phyloP scores from a whole-genome alignment of 345 rosid genomes.

The Physaria fendleri region DNA sequence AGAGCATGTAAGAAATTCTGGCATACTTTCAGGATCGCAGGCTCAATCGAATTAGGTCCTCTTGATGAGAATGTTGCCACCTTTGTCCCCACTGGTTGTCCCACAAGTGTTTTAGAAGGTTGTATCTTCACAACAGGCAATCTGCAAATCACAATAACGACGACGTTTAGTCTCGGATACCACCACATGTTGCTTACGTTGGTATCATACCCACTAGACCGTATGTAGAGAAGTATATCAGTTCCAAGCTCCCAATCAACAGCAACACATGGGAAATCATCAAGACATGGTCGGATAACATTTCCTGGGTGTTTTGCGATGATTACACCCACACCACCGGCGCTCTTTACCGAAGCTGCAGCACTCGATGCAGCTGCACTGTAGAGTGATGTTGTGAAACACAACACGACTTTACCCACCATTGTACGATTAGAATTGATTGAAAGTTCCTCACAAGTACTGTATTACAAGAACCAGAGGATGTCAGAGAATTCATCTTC shows the following conservation, averaged over 20 bases:
- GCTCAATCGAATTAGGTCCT: conserved; percentile 4
- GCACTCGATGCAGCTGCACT: conserved; percentile 9
- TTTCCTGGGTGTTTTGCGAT: conserved; percentile 11
- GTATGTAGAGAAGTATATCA: conserved; percentile 26
- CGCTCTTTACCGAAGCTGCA: conserved; percentile 18
- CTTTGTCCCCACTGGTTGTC: conserved; percentile 22
- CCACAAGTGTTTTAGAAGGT: conserved; percentile 8
- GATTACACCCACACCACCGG: conserved; percentile 33
- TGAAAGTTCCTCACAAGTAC: conserved; percentile 10
- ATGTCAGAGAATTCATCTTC: background rate
- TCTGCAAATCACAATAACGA: background rate
- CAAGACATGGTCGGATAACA: conserved; percentile 16
- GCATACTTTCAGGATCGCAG: conserved; percentile 20
- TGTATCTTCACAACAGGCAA: conserved; percentile 11
- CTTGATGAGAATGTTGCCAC: conserved; percentile 17
- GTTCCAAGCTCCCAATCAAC: conserved; percentile 35
- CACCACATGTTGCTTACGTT: background rate
- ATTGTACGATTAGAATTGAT: background rate
- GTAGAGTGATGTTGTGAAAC: conserved; percentile 22
- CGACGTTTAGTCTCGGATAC: background rate
- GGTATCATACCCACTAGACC: conserved; percentile 28
- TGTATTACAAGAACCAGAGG: background rate
- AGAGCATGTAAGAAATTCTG: background rate
- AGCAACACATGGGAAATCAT: conserved; percentile 32
- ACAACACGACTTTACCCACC: conserved; percentile 13